Evolutionary conservation across 768 basidiomycete species (phyloP), one percentile per base, ranked within the genome.

Genomic region (Lactarius akahatsu): DNA sequence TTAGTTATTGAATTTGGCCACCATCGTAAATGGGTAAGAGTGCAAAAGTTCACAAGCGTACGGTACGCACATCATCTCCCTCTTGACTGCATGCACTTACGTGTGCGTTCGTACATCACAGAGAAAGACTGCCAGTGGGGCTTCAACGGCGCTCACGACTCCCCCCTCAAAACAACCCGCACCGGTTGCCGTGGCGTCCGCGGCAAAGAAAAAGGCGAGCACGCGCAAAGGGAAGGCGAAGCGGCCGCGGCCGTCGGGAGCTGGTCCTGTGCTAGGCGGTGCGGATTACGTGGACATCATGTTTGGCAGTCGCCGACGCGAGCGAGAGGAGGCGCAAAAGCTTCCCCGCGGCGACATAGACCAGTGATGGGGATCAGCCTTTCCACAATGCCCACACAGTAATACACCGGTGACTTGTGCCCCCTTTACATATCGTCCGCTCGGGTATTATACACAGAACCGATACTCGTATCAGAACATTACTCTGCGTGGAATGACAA

Each of bases 251-350:
- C 70, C 65, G 58, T 71, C 66, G 52, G 69, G 63, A 28, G 63
- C 61, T 30, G 71, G 63, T 23, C 81, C 74, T 61, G 81, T 92
- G 3, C 78, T 92, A 43, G 90, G 88, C 23, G 89, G 83, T 23
- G 90, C 87, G 36, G 91, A 93, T 75, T 93, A 92, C 72, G 86
- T 93, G 56, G 80, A 83, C 13, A 74, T 92, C 69, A 77, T 91
- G 80, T 80, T 86, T 80, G 90, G 90, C 20, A 80, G 89, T n/a
- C 79, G 90, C 66, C 81, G 82, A 71, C 89, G 84, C 72, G 89
- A 86, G 16, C 80, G 77, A 61, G 80, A 83, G 72, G 91, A 92
- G 75, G 89, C 87, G 8, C 73, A 78, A 52, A 92, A 89, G 70
- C 73, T 92, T 50, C 83, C 85, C 30, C 67, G 59, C 20, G 60